Evolutionary conservation across 2,329 filamentous ascomycete genomes (phyloP), one percentile per base, ranked within the genome.

Genomic region (Hypoxylon sp.): DNA sequence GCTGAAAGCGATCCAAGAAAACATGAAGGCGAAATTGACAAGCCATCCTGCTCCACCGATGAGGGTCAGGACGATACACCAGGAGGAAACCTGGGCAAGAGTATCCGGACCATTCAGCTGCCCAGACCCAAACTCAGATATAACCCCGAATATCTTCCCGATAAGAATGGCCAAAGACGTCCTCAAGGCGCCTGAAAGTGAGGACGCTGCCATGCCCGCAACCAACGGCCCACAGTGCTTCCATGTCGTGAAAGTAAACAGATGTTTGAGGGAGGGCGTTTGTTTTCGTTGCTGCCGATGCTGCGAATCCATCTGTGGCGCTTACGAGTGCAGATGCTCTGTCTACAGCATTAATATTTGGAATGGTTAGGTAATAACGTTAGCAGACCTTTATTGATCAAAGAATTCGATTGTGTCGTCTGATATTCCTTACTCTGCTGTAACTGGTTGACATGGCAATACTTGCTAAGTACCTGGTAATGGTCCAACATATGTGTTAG

Each of bases 1-100:
- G 13, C 94, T 93, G 77, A 96, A 96, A 0, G 87, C 77, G 31
- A 95, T 83, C 89, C 94, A 98, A 0, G 88, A 78, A 1, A 85
- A 84, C 73, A 93, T 90, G 72, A 93, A 92, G 1, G 85, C 76
- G 2, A 87, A 86, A 72, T 92, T 91, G 15, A 90, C 79, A 0
- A 93, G 50, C 88, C 92, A 95, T 51, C 88, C 89, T 0, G 82
- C 86, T 0, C 82, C 77, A 0, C 91, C 93, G 0, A 97, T 78
- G 0, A 82, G 85, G 0, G 89, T 79, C 47, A 97, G 80, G 27
- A 88, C 85, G 27, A 91, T 72, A 51, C 89, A 90, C 81, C 89
- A 91, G 46, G 78, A 83, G 0, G 86, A 85, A 0, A 93, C 84
- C 2, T 84, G 80, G 0, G 79, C 73, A 19, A 91, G 81, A 1